These are phyloP conservation scores for Xerocomellus amylosporus DNA, from an alignment of 768 basidiomycete species.

Conservation along the genomic window DNA sequence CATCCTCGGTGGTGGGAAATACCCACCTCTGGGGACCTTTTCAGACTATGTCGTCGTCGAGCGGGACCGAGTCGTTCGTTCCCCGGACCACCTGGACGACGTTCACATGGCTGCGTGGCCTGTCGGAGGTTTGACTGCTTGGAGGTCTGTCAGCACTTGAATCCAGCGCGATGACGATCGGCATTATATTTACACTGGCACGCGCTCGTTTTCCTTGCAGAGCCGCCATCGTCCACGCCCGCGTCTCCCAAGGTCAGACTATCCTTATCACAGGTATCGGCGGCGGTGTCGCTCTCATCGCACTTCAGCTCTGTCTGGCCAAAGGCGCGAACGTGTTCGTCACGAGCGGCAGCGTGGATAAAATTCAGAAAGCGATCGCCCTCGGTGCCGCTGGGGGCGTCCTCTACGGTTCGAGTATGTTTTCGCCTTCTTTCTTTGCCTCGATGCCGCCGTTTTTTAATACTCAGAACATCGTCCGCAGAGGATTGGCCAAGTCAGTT, in stretches of 20 bases:
- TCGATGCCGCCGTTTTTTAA: background rate
- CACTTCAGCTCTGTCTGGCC: slow-evolving; percentile 73
- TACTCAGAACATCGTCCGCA: slow-evolving; percentile 15
- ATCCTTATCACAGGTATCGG: slow-evolving; percentile 81
- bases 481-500: slow-evolving; percentile 56
- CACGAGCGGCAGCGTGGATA: slow-evolving; percentile 66
- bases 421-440: background rate
- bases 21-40: slow-evolving; percentile 66
- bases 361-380: slow-evolving; percentile 61
- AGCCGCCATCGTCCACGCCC: slow-evolving; percentile 63
- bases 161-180: background rate
- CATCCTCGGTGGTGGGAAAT: slow-evolving; percentile 58
- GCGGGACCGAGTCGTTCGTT: slow-evolving; percentile 60
- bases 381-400: slow-evolving; percentile 79
- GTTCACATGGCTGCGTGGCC: slow-evolving; percentile 76
- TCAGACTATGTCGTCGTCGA: slow-evolving; percentile 73
- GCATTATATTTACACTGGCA: background rate
- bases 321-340: slow-evolving; percentile 80
- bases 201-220: slow-evolving; percentile 34
- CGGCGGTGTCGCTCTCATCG: slow-evolving; percentile 78
- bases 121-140: slow-evolving; percentile 74
- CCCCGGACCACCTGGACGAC: slow-evolving; percentile 66
- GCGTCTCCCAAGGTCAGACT: slow-evolving; percentile 60
- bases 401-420: slow-evolving; percentile 64
- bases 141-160: slow-evolving; percentile 52